A percentile compares a stretch with the other conserved stretches of the same genome.
Conservation (phyloP, 495 filamentous ascomycete species). For the Neurospora hispaniola region DNA sequence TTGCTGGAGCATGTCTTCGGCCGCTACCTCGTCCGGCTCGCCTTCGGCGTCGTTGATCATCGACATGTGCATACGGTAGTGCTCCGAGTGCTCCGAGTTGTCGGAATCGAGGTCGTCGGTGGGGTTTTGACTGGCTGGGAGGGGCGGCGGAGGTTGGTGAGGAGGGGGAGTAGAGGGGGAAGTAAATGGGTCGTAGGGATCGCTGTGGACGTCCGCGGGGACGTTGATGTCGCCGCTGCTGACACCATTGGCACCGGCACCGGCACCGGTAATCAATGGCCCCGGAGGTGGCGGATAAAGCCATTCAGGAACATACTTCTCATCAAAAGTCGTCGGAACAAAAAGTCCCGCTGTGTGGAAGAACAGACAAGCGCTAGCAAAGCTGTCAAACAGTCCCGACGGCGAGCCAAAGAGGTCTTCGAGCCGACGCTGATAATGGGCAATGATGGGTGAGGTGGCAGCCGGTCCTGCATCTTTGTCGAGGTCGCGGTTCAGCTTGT, state of each 20-base stretch:
- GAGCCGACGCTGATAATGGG: not conserved
- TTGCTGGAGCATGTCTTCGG: not conserved
- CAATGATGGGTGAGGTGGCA: not conserved
- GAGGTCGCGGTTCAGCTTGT: not conserved
- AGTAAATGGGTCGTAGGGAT: not conserved
- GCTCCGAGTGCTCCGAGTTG: not conserved
- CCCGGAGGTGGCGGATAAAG: not conserved
- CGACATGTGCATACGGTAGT: not conserved
- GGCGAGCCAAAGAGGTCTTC: conserved; percentile 30
- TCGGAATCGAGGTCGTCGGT: not conserved
- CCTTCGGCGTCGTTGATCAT: not conserved
- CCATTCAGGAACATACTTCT: not conserved
- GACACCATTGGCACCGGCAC: not conserved
- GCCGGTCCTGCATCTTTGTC: not conserved
- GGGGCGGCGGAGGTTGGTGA: not conserved
- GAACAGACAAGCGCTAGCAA: conserved; percentile 42
- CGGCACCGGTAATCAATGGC: not conserved
- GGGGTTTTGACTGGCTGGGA: not conserved
- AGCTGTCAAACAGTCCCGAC: conserved; percentile 38
- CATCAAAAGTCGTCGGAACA: conserved; percentile 27
- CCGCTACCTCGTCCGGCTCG: not conserved
- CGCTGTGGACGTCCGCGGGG: not conserved
- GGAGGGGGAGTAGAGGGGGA: not conserved
- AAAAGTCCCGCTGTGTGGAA: conserved; percentile 35
- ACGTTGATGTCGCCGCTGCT: conserved; percentile 1